Base-by-base conservation (phyloP, 31 red algal species). In the Endocladia muricata region DNA sequence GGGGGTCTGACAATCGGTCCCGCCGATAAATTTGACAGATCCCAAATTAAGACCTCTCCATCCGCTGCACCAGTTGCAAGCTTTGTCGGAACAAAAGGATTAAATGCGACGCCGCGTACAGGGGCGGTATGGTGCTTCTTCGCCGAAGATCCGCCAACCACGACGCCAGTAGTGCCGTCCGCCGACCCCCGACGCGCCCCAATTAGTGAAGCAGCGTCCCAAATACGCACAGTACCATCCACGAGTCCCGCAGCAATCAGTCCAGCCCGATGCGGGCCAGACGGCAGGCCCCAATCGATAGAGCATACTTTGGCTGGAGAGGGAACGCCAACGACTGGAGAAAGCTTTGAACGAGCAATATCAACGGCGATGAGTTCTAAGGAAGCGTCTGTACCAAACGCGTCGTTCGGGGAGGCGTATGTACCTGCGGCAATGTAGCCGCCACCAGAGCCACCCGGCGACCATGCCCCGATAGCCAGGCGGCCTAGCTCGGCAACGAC, bases 141-240 rank as follows among this genome's bases (percentile, higher is more conserved):
- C 13, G 59, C 60, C 17, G 82, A 41, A 21, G 82, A 37, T 2
- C 75, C 61, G 2, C 74, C 74, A 61, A 70, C 91, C 0, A 94
- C 41, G 30, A 94, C 64, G 15, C 47, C 82, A 30, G 36, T 71
- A 41, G 71, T 83, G 29, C 68, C 81, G 70, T 85, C 82, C 37
- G 74, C 55, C 3, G 35, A 11, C 9, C 55, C 34, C 19, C 37
- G 37, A 30, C 60, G 43, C 2, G 76, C 61, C 6, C 83, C 71
- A 68, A 96, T 78, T 26, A 90, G 42, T 2, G 77, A 66, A 32
- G 83, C 88, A 15, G 88, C 95, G 81, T 98, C 95, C 91, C 90
- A 98, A 28, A 98, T 49, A 11, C 84, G 76, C 60, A 98, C 86
- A n/a, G 85, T 91, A 32, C 95, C 95, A 81, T 91, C 88, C 44